Evolutionary conservation across 768 basidiomycete species (phyloP).

Genomic region (Tulasnella sp.): DNA sequence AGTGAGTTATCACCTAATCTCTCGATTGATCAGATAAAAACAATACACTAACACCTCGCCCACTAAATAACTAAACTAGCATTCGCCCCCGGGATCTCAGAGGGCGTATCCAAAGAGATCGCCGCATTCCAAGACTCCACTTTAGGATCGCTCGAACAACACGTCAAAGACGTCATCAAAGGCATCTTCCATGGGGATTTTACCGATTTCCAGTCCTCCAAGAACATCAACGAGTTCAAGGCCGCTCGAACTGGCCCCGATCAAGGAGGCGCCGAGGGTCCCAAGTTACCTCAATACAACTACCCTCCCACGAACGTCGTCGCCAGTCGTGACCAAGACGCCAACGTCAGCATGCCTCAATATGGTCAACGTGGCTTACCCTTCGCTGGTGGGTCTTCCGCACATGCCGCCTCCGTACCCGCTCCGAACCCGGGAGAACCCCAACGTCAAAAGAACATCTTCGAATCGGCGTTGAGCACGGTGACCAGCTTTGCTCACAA

Average conservation of each 20-base stretch:
- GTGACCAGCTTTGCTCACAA: conserved; percentile 1
- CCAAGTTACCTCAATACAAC: conserved; percentile 11
- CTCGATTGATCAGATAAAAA: neutral
- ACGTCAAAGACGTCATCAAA: conserved; percentile 6
- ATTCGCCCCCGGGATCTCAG: neutral
- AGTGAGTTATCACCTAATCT: neutral
- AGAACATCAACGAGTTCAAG: conserved; percentile 10
- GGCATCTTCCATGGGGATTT: conserved; percentile 4
- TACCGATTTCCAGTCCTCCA: conserved; percentile 5
- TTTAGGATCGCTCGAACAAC: neutral
- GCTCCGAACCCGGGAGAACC: neutral
- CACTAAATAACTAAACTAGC: neutral
- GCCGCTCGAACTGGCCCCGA: neutral
- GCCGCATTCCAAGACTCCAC: neutral
- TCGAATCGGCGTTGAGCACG: neutral
- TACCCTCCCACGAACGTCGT: conserved; percentile 7
- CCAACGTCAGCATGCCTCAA: neutral
- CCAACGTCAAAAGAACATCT: conserved; percentile 5
- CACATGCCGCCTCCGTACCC: neutral
- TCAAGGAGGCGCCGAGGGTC: conserved; percentile 1
- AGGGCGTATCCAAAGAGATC: conserved; percentile 6
- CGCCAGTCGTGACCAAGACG: neutral
- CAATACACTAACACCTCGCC: neutral
- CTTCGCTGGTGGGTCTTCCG: conserved; percentile 1
- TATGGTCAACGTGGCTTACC: conserved; percentile 10